Base-by-base conservation (phyloP, 345 rosid genomes). In the Angophora floribunda region DNA sequence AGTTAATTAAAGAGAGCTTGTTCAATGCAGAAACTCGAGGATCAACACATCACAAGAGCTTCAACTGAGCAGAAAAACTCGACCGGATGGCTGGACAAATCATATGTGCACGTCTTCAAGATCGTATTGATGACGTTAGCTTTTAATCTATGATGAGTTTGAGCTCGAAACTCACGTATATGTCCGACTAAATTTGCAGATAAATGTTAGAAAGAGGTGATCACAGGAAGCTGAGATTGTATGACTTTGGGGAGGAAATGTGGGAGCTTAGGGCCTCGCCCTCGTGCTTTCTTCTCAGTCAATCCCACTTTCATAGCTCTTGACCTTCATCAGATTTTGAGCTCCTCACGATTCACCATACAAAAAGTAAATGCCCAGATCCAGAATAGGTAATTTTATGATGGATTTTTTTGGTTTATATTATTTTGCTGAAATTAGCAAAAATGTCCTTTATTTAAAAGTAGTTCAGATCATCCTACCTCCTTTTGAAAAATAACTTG, bases 21-120 rank as follows among this genome's bases (percentile, higher is more conserved):
- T 63, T 63, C 4, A 63, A 9, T 63, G 75, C 17, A 13, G 36
- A 17, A 63, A 63, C 36, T 63, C 19, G 19, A 63, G 75, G 75
- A 63, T 63, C 41, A 5, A 63, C 36, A 11, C 26, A 1, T 36
- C 41, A 12, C 15, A 0, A 0, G 49, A 36, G 49, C 14, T 41
- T 75, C 84, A 36, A 9, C 7, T 41, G 28, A 13, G 41, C 1
- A 26, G 14, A 44, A 75, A 19, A 75, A 36, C 7, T 41, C 49
- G 13, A 75, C 44, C 28, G 4, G 28, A 9, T 13, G 14, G 49
- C 84, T 0, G 14, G 28, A 5, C 13, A 11, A 41, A 75, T 19
- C 84, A 21, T 41, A 75, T 12, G 13, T 36, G 0, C 0, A 3
- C 12, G 49, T 0, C 49, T 10, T 21, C 7, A 1, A 75, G 11